Conservation (phyloP, 2,329 filamentous ascomycete genomes). For the Chaetomium sp. region DNA sequence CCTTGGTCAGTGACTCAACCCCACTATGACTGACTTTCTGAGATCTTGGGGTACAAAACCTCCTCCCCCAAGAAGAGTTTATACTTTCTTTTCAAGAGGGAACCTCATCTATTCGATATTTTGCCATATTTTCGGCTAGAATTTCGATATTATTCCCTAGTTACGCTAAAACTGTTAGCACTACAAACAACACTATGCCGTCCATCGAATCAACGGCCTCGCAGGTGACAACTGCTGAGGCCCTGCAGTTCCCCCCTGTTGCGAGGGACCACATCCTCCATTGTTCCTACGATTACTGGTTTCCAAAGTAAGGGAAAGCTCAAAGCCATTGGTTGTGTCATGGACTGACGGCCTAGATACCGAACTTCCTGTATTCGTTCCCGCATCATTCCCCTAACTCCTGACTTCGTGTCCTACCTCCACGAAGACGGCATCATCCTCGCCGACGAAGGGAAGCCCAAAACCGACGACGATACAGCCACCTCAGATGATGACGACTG, state of each 20-base stretch:
- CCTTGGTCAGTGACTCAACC: conserved; percentile 14
- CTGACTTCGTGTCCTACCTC: conserved; percentile 76
- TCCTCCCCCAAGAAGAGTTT: too few species aligned
- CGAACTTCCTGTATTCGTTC: conserved; percentile 78
- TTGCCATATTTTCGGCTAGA: too few species aligned
- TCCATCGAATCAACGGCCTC: conserved; percentile 23
- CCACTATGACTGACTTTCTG: conserved; percentile 10
- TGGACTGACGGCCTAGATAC: conserved; percentile 47
- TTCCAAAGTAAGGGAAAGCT: conserved; percentile 53
- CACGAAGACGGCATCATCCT: conserved; percentile 89
- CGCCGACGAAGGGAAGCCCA: conserved; percentile 50
- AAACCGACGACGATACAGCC: conserved; percentile 39
- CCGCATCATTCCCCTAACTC: conserved; percentile 69
- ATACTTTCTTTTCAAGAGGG: too few species aligned
- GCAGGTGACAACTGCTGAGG: conserved; percentile 16
- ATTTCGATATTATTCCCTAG: not conserved
- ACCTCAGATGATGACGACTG: conserved; percentile 46
- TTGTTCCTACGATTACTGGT: conserved; percentile 92
- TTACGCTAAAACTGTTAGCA: not conserved
- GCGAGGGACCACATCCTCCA: conserved; percentile 83
- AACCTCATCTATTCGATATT: too few species aligned
- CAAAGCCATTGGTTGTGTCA: not conserved
- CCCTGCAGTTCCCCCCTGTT: conserved; percentile 71
- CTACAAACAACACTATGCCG: conserved; percentile 26
- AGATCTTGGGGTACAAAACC: not conserved